Conservation (phyloP, 176 grass and related monocot genomes). For the Phoenix roebelenii region DNA sequence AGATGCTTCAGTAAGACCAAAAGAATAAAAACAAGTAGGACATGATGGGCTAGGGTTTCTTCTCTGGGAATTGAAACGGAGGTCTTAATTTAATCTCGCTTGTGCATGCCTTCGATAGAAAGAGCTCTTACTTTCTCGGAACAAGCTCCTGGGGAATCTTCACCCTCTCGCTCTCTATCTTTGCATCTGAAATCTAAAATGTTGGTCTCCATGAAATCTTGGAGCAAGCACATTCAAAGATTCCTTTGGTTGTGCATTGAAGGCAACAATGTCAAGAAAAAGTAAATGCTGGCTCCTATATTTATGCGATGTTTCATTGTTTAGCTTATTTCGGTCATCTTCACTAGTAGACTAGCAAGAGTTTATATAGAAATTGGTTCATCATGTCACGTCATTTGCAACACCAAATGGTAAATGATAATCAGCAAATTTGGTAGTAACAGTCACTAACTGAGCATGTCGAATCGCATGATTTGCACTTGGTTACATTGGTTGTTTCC, state of each 20-base stretch:
- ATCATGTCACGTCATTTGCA: too few relatives aligned
- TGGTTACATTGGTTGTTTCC: too few relatives aligned
- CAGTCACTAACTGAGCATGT: too few relatives aligned
- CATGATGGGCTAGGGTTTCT: conserved; percentile 12
- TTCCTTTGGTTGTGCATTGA: conserved; percentile 33
- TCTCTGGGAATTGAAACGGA: conserved; percentile 30
- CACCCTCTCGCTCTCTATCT: conserved; percentile 15
- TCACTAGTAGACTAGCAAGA: too few relatives aligned
- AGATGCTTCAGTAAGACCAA: conserved; percentile 2
- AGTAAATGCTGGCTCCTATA: conserved; percentile 17
- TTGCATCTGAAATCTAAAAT: conserved; percentile 19
- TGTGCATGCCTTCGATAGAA: conserved; percentile 61
- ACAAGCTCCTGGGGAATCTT: conserved; percentile 25
- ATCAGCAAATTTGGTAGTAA: too few relatives aligned
- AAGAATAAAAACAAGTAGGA: not conserved
- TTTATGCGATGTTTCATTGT: conserved; percentile 5
- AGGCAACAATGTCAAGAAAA: too few relatives aligned
- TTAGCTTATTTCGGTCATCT: not conserved
- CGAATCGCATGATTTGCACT: too few relatives aligned
- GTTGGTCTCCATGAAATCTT: conserved; percentile 35
- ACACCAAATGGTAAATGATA: too few relatives aligned
- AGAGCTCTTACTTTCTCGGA: conserved; percentile 22
- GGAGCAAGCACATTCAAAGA: conserved; percentile 55
- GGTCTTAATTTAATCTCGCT: conserved; percentile 25
- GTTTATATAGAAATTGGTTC: too few relatives aligned